Conservation (phyloP, 192 early-diverging fungal genomes). For the Coemansia javaensis region DNA sequence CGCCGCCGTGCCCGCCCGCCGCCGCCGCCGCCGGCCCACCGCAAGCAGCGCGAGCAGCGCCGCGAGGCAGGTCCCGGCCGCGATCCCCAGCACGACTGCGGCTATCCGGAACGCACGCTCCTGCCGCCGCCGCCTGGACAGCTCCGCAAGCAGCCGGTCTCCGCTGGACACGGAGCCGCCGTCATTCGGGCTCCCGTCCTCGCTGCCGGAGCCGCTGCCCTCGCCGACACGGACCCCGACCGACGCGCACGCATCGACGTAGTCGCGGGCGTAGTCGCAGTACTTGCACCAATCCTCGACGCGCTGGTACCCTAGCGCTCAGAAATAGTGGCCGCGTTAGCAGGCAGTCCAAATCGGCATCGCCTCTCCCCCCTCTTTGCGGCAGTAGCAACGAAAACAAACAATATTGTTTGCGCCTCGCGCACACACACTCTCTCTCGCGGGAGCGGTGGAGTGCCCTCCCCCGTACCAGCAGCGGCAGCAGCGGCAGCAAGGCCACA, state of each 20-base stretch:
- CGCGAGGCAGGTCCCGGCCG: conserved; percentile 28
- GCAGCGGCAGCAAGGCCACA: not conserved
- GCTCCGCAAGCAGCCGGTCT: conserved; percentile 8
- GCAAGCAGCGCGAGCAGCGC: conserved; percentile 14
- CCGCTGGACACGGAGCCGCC: not conserved
- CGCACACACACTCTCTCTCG: too few relatives aligned
- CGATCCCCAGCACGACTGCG: conserved; percentile 36
- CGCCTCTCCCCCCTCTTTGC: too few relatives aligned
- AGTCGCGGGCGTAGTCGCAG: conserved; percentile 32
- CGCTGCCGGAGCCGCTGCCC: not conserved
- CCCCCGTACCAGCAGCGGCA: not conserved
- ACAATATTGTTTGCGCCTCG: too few relatives aligned
- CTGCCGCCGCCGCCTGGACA: conserved; percentile 26
- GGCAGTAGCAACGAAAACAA: too few relatives aligned
- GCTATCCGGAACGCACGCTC: conserved; percentile 35
- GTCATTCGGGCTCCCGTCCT: not conserved
- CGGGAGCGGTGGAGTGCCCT: too few relatives aligned
- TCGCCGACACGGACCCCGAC: conserved; percentile 21
- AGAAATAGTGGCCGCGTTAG: too few relatives aligned
- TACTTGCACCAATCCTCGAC: conserved; percentile 52
- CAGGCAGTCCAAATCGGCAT: too few relatives aligned
- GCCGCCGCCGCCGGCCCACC: conserved; percentile 8
- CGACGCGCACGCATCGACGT: conserved; percentile 29
- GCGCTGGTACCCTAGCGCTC: conserved; percentile 45
- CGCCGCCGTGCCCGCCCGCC: not conserved